Evolutionary conservation across 1,284 basidiomycete species (phyloP).

Genomic region (Clitocybe nebularis): DNA sequence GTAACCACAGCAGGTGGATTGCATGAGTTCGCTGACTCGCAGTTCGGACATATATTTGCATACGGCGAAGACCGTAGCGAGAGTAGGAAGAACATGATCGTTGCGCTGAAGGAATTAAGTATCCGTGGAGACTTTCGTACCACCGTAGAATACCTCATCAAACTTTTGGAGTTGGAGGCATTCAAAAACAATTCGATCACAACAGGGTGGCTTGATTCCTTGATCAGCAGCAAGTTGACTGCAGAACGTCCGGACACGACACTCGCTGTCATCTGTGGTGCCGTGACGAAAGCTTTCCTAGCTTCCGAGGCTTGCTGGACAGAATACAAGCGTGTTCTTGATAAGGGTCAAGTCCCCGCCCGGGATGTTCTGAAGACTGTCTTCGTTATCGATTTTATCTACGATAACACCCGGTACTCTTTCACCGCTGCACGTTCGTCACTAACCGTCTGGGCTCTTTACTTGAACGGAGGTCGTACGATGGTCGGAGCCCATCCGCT

Average conservation of each 20-base stretch:
- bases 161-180: slow-evolving; percentile 92
- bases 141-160: slow-evolving; percentile 98
- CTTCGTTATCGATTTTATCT: slow-evolving; percentile 97
- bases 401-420: slow-evolving; percentile 94
- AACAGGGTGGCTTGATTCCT: slow-evolving; percentile 96
- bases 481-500: slow-evolving; percentile 88
- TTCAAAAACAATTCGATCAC: slow-evolving; percentile 98
- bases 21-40: slow-evolving; percentile 97
- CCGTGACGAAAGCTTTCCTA: slow-evolving; percentile 94
- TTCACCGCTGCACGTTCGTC: slow-evolving; percentile 95
- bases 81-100: slow-evolving; percentile 98
- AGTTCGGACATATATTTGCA: slow-evolving; percentile 99
- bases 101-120: slow-evolving; percentile 96
- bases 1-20: slow-evolving; percentile 94
- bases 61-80: slow-evolving; percentile 97
- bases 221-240: slow-evolving; percentile 95
- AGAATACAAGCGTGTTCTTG: slow-evolving; percentile 94
- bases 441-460: slow-evolving; percentile 86
- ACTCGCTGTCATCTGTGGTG: slow-evolving; percentile 94
- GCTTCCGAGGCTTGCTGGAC: slow-evolving; percentile 86
- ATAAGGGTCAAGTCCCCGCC: slow-evolving; percentile 97
- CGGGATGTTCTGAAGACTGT: slow-evolving; percentile 96
- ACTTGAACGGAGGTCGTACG: slow-evolving; percentile 92
- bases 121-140: slow-evolving; percentile 99
- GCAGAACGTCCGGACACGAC: slow-evolving; percentile 93